These are phyloP conservation scores for Neurospora hispaniola DNA, from an alignment of 495 filamentous ascomycete species.

Conservation along the genomic window DNA sequence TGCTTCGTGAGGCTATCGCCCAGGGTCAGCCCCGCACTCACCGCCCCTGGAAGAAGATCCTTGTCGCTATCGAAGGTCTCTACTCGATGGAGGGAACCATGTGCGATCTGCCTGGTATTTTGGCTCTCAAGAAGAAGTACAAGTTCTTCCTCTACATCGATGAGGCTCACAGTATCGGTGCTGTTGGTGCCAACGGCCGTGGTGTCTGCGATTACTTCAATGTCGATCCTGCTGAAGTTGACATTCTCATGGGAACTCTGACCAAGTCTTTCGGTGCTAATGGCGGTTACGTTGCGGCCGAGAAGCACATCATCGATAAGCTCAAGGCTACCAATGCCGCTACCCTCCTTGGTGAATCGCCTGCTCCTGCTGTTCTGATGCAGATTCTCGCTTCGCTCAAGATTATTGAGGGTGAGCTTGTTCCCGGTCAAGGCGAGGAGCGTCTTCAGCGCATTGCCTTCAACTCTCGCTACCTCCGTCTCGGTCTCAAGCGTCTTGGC, in stretches of 20 bases:
- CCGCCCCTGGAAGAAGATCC: slow-evolving; percentile 96
- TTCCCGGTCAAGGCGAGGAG: slow-evolving; percentile 89
- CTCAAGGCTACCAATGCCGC: slow-evolving; percentile 77
- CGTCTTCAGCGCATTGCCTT: slow-evolving; percentile 92
- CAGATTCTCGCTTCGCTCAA: slow-evolving; percentile 79
- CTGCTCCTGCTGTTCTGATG: slow-evolving; percentile 72
- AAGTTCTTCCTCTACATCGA: slow-evolving; percentile 94
- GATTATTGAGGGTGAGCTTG: slow-evolving; percentile 79
- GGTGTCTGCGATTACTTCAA: slow-evolving; percentile 97
- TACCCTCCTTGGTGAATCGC: slow-evolving; percentile 78
- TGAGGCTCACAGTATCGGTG: slow-evolving; percentile 94
- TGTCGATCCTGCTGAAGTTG: slow-evolving; percentile 76
- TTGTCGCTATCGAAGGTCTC: slow-evolving; percentile 90
- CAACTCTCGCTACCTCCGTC: slow-evolving; percentile 94
- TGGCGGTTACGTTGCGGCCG: slow-evolving; percentile 87
- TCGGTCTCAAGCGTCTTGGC: slow-evolving; percentile 92
- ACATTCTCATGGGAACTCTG: slow-evolving; percentile 95
- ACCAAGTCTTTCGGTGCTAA: slow-evolving; percentile 99
- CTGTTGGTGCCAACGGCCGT: slow-evolving; percentile 74
- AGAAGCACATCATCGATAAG: slow-evolving; percentile 86
- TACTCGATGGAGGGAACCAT: slow-evolving; percentile 99
- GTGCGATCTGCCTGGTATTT: slow-evolving; percentile 82
- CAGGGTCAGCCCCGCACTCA: slow-evolving; percentile 96
- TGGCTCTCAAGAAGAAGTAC: slow-evolving; percentile 84
- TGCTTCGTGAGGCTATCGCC: slow-evolving; percentile 81